Conservation (phyloP, 2,329 filamentous ascomycete species). For the Lecanicillium sp. region DNA sequence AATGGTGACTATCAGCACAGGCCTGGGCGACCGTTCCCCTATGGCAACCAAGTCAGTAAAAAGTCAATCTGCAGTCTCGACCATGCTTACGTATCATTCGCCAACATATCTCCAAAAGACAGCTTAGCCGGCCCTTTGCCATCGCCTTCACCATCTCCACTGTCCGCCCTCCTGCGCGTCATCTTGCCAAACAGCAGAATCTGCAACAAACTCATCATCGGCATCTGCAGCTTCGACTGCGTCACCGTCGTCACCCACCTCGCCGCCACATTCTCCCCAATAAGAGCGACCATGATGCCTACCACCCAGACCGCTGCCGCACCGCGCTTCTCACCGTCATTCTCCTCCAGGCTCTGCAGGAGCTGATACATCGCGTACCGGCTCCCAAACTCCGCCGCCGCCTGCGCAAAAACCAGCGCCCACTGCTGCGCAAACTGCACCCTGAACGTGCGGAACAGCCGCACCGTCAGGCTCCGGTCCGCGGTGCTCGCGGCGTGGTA, state of each 20-base stretch:
- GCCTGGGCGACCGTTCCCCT: not conserved
- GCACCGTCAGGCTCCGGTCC: not conserved
- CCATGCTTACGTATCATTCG: not conserved
- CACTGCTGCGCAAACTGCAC: constrained; percentile 2
- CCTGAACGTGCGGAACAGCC: not conserved
- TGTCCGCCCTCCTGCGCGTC: not conserved
- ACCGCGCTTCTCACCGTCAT: not conserved
- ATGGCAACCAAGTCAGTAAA: not conserved
- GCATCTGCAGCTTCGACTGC: not conserved
- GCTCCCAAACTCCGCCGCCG: constrained; percentile 1
- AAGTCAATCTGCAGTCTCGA: no score
- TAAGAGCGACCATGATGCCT: not conserved
- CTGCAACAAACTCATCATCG: no score
- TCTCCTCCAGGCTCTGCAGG: not conserved
- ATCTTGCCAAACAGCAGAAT: no score
- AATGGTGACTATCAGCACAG: not conserved
- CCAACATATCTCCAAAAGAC: not conserved
- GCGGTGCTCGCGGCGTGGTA: no score
- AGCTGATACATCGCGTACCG: not conserved
- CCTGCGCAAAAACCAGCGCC: constrained; percentile 1
- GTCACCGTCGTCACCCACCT: not conserved
- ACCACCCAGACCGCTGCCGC: not conserved
- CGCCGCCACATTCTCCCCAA: not conserved
- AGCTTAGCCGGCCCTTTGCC: not conserved
- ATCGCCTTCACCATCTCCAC: not conserved